Percentiles rank a stretch among this genome's conserved stretches.
Evolutionary conservation across 495 filamentous ascomycete species (phyloP).

Genomic region (Opeltia flavorubescens): DNA sequence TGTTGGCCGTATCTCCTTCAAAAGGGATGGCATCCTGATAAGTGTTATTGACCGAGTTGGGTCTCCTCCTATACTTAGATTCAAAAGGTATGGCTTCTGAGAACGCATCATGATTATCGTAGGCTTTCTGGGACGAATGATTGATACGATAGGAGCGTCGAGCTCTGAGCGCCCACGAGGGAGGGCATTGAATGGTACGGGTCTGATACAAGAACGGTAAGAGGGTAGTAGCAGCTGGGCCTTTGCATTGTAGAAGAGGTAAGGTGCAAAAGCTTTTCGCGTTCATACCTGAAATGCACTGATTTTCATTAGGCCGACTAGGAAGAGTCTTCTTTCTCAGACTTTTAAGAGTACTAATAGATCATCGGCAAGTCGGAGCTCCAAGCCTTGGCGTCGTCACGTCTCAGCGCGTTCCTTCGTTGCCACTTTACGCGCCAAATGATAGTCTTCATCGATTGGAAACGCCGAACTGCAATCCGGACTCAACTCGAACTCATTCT

Average conservation of each 20-base stretch:
- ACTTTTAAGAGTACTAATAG: too few relatives aligned
- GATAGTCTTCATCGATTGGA: too few relatives aligned
- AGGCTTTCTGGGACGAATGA: background rate
- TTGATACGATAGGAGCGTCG: background rate
- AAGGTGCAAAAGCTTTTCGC: background rate
- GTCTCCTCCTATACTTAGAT: background rate
- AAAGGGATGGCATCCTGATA: background rate
- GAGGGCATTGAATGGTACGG: slow-evolving; percentile 33
- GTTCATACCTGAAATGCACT: background rate
- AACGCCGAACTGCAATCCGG: background rate
- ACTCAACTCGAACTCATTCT: background rate
- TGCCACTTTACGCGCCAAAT: background rate
- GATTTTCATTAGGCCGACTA: background rate
- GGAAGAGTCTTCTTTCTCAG: too few relatives aligned
- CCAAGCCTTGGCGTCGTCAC: background rate
- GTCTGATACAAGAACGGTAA: slow-evolving; percentile 61
- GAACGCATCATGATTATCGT: background rate
- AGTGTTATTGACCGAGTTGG: background rate
- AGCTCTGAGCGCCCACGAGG: slow-evolving; percentile 8
- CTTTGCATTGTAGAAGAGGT: background rate
- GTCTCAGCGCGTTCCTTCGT: background rate
- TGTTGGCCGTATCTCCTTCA: background rate
- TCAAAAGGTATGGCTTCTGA: slow-evolving; percentile 2
- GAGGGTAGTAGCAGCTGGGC: slow-evolving; percentile 15
- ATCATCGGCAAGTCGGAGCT: background rate